Percentiles rank a stretch among this genome's conserved stretches.
phyloP scores from a whole-genome alignment of 371 early-diverging fungal genomes.

The Antonospora locustae region DNA sequence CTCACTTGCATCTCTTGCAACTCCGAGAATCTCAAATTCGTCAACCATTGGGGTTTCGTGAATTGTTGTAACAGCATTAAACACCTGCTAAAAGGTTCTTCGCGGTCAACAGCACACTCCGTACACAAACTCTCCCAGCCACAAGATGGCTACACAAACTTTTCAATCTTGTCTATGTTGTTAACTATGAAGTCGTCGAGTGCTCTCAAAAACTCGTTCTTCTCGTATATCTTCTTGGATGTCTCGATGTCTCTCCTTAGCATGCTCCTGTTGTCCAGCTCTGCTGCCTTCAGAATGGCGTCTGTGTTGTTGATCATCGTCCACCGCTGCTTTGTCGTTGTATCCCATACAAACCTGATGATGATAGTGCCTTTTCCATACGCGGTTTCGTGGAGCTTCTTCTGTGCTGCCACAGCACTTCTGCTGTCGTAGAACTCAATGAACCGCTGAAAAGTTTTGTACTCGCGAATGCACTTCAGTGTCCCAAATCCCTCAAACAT shows the following conservation, averaged over 20 bases:
- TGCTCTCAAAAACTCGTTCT: slow-evolving; percentile 12
- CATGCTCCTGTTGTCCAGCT: background rate
- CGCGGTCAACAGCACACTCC: no score
- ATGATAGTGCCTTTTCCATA: slow-evolving; percentile 12
- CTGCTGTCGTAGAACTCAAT: slow-evolving; percentile 50
- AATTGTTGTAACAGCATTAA: no score
- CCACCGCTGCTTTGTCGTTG: slow-evolving; percentile 19
- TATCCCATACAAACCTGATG: slow-evolving; percentile 42
- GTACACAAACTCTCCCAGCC: no score
- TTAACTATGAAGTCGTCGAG: slow-evolving; percentile 34
- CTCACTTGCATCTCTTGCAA: slow-evolving; percentile 2
- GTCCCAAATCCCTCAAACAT: slow-evolving; percentile 32
- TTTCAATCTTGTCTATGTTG: slow-evolving; percentile 23
- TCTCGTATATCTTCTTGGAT: slow-evolving; percentile 8
- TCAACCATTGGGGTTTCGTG: background rate
- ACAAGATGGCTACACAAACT: slow-evolving; percentile 1
- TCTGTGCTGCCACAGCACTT: slow-evolving; percentile 31
- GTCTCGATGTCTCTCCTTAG: slow-evolving; percentile 6
- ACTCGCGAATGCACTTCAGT: slow-evolving; percentile 40
- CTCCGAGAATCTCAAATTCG: slow-evolving; percentile 9
- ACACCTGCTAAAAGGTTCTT: no score
- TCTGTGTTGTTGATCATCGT: slow-evolving; percentile 39
- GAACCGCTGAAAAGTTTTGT: slow-evolving; percentile 38
- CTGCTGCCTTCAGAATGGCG: slow-evolving; percentile 10
- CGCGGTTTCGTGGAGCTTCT: slow-evolving; percentile 12